These are phyloP conservation scores for Aquilaria agallochum DNA, from an alignment of 441 rosid species.

Conservation along the genomic window DNA sequence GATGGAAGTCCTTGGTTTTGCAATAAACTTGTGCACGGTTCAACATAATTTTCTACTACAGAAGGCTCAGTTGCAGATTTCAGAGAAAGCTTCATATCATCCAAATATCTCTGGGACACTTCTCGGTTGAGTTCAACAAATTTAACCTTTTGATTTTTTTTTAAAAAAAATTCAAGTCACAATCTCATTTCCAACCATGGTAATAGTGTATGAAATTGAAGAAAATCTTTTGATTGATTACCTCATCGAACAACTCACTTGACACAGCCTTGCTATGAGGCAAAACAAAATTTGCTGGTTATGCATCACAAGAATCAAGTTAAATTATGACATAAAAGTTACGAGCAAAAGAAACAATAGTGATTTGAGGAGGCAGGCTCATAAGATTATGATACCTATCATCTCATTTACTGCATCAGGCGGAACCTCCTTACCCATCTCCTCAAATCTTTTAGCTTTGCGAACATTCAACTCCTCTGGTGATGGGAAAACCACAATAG, in stretches of 20 bases:
- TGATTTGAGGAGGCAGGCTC: no score
- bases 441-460: conserved; percentile 24
- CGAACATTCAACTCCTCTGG: conserved; percentile 24
- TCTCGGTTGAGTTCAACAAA: conserved; percentile 22
- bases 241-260: conserved; percentile 30
- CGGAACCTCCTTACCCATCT: conserved; percentile 34
- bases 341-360: not conserved
- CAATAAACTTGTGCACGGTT: conserved; percentile 3
- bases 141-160: conserved; percentile 14
- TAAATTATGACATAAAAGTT: not conserved
- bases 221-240: conserved; percentile 1
- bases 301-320: not conserved
- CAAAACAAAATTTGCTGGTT: conserved; percentile 25
- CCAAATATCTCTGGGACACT: conserved; percentile 22
- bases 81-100: conserved; percentile 24
- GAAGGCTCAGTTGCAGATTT: conserved; percentile 12
- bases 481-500: conserved; percentile 28
- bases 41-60: conserved; percentile 13
- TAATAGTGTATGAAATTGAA: not conserved
- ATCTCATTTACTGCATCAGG: conserved; percentile 24
- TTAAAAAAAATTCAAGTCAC: not conserved
- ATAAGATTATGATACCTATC: conserved; percentile 18
- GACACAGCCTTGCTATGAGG: conserved; percentile 23
- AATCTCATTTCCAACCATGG: conserved; percentile 4
- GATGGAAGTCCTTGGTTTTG: conserved; percentile 13